A percentile compares a stretch with the other conserved stretches of the same genome.
Conservation (phyloP, 31 red algal species). For the Asparagopsis taxiformis region DNA sequence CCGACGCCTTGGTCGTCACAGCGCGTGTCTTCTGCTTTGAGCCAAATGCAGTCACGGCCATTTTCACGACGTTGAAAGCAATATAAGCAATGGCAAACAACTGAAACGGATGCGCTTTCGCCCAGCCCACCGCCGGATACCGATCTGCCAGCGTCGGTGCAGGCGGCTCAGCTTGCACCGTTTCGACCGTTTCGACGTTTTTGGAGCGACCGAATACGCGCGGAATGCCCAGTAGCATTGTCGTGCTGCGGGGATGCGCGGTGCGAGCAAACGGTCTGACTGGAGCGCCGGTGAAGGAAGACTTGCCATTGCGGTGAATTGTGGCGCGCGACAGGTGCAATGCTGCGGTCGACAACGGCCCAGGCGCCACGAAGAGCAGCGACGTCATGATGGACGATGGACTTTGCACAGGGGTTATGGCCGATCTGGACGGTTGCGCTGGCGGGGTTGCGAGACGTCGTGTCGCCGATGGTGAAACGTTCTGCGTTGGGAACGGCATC, state of each 20-base stretch:
- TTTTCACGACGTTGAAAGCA: slow-evolving; percentile 3
- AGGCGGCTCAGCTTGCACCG: slow-evolving; percentile 2
- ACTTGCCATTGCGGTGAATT: too few relatives aligned
- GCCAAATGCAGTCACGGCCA: too few relatives aligned
- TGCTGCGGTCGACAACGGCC: too few relatives aligned
- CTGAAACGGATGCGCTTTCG: slow-evolving; percentile 43
- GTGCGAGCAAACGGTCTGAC: too few relatives aligned
- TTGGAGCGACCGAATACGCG: slow-evolving; percentile 24
- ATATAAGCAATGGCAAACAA: slow-evolving; percentile 13
- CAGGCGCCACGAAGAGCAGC: too few relatives aligned
- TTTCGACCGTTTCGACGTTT: not conserved
- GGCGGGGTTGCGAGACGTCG: not conserved
- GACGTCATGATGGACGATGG: too few relatives aligned
- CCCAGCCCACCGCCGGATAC: slow-evolving; percentile 16
- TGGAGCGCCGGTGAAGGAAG: too few relatives aligned
- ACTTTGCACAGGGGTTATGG: too few relatives aligned
- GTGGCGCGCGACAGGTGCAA: too few relatives aligned
- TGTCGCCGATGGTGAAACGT: not conserved
- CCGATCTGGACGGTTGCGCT: too few relatives aligned
- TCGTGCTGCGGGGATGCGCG: not conserved
- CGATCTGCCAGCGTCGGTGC: not conserved
- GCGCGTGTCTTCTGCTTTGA: not conserved
- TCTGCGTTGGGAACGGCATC: too few relatives aligned
- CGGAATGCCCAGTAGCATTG: slow-evolving; percentile 59
- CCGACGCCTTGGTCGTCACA: not conserved